phyloP scores from a whole-genome alignment of 768 basidiomycete species.

The Hirschioporus abietinus region DNA sequence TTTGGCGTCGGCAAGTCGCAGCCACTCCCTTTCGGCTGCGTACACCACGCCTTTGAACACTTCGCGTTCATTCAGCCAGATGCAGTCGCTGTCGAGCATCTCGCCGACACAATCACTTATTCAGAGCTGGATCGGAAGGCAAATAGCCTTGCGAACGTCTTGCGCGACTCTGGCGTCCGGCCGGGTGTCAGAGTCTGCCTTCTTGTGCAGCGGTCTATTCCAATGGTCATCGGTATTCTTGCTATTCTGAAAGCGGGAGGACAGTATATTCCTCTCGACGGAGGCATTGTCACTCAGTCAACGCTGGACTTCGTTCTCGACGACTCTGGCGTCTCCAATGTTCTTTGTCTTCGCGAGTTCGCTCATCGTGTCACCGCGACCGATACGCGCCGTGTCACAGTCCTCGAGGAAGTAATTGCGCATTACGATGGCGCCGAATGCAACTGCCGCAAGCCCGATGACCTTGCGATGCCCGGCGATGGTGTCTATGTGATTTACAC shows the following conservation, averaged over 20 bases:
- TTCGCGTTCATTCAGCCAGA: conserved; percentile 38
- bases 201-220: conserved; percentile 48
- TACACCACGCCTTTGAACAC: conserved; percentile 52
- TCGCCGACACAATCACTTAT: conserved; percentile 43
- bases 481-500: conserved; percentile 59
- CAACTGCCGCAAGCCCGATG: conserved; percentile 27
- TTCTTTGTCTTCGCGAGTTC: conserved; percentile 40
- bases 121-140: conserved; percentile 43
- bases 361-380: conserved; percentile 28
- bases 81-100: conserved; percentile 45
- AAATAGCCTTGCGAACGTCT: conserved; percentile 39
- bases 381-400: background rate
- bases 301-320: conserved; percentile 46
- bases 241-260: conserved; percentile 53
- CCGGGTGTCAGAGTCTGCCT: conserved; percentile 50
- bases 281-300: conserved; percentile 49
- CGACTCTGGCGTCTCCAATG: conserved; percentile 39
- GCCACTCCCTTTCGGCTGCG: conserved; percentile 37
- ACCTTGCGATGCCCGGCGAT: conserved; percentile 34
- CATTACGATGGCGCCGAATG: conserved; percentile 4
- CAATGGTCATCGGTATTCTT: conserved; percentile 48
- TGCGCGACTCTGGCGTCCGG: conserved; percentile 37
- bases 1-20: conserved; percentile 38
- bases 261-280: conserved; percentile 56
- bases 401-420: conserved; percentile 11